Base-by-base conservation (phyloP, 2,329 filamentous ascomycete genomes). In the Xylariaceae sp. region DNA sequence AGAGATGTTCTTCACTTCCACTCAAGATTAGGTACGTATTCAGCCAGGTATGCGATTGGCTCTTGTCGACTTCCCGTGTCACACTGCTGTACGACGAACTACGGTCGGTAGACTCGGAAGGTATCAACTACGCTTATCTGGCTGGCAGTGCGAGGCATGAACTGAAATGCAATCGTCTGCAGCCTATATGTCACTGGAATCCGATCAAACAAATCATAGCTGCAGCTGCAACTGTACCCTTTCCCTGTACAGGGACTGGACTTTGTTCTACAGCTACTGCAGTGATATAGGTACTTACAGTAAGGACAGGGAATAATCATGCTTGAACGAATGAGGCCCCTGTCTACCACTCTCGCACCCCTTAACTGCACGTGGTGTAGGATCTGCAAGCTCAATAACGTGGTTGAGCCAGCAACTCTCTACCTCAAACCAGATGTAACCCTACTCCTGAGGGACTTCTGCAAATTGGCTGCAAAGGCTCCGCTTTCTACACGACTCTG, bases 381-480 rank as follows among this genome's bases (percentile, higher is more conserved):
- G 42, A 52, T 50, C 47, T 50, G 45, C 47, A 50, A 42, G 41
- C 41, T 51, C 38, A 11, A 26, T 11, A 54, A 51, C 49, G 47
- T 54, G 43, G 53, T 47, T 11, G 11, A 44, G 34, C 19, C 49
- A 44, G 36, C 43, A 41, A 48, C 39, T 41, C 38, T 42, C 48
- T 42, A 44, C 39, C 44, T 48, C 41, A 51, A 50, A 50, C 52
- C 45, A 41, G 46, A 50, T 52, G 50, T 45, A 51, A 51, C 46
- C 44, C 38, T 46, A 44, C 22, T 42, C n/a, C n/a, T n/a, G n/a
- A n/a, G n/a, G n/a, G n/a, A n/a, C n/a, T n/a, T 6, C 22, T 31
- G 38, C 41, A 48, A 37, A 42, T 32, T 38, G 42, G 41, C 38
- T 50, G 41, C 45, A 39, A 43, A 41, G 26, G 15, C 30, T 41